These are phyloP conservation scores for Intubia oerlemansii DNA, from an alignment of 2,329 filamentous ascomycete species.

Conservation along the genomic window DNA sequence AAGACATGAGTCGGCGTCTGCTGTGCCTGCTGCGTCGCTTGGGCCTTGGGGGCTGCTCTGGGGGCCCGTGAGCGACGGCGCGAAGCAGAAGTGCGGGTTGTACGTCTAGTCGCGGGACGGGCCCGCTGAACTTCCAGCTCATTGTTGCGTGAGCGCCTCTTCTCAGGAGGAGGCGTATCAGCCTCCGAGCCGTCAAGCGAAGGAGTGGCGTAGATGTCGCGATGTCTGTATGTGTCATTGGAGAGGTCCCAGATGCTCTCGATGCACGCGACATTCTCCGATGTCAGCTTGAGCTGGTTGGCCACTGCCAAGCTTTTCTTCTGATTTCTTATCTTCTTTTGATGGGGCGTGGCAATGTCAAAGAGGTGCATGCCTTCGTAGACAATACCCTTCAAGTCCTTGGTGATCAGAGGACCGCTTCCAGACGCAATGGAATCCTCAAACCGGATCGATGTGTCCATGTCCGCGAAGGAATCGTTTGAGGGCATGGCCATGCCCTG, in stretches of 20 bases:
- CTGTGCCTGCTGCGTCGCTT: too few relatives aligned
- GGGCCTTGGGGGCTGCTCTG: too few relatives aligned
- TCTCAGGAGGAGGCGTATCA: slow-evolving; percentile 6
- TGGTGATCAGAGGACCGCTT: neutral
- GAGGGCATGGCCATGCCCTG: too few relatives aligned
- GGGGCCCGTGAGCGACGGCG: too few relatives aligned
- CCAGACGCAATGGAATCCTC: neutral
- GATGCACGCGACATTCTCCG: slow-evolving; percentile 37
- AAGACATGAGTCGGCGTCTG: too few relatives aligned
- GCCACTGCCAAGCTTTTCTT: slow-evolving; percentile 56
- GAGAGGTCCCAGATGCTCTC: slow-evolving; percentile 41
- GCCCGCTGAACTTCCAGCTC: too few relatives aligned
- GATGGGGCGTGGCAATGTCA: slow-evolving; percentile 53
- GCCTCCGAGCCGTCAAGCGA: slow-evolving; percentile 27
- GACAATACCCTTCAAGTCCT: slow-evolving; percentile 42
- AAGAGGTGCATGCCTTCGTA: slow-evolving; percentile 70
- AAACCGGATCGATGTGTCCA: too few relatives aligned
- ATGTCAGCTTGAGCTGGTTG: slow-evolving; percentile 41
- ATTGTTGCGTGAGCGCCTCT: too few relatives aligned
- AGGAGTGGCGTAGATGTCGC: slow-evolving; percentile 38
- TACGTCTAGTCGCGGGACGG: too few relatives aligned
- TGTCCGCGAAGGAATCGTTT: too few relatives aligned
- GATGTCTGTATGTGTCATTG: slow-evolving; percentile 26
- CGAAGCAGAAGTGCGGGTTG: too few relatives aligned
- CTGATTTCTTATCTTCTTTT: slow-evolving; percentile 57